Evolutionary conservation across 2,329 filamentous ascomycete species (phyloP), one percentile per base, ranked within the genome.

Genomic region (Plectosphaerella sp.): DNA sequence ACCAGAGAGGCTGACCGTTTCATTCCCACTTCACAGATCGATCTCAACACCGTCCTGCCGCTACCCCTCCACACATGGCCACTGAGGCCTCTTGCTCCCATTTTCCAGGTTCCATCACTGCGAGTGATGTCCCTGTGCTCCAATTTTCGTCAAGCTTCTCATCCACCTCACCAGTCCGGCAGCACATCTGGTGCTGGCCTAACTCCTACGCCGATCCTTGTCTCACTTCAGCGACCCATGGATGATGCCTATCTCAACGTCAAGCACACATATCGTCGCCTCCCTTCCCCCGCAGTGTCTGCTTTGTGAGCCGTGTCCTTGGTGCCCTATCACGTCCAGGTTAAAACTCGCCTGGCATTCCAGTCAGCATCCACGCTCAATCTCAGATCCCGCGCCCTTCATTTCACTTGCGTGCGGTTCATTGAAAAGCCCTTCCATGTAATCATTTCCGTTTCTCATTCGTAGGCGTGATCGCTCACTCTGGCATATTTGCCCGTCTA

Each of bases 221-320:
- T 42, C 14, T 24, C 24, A 37, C 48, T 18, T 36, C 18, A 36
- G 48, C 37, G 39, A 33, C 10, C n/a, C 36, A 35, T n/a, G 36
- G 36, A 33, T 14, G 22, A 49, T 42, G 36, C 37, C 43, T 43
- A 43, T 49, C 36, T 39, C 36, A 45, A 49, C 48, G 39, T 45
- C 48, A n/a, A 35, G 5, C 39, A 28, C n/a, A 16, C n/a, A 9
- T 12, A 33, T 33, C 28, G 28, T 15, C 20, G 36, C 41, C n/a
- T 33, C 12, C 14, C 14, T 14, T 12, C 37, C 28, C 15, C n/a
- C 12, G 15, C 35, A 10, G 25, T 35, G 25, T 16, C 5, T n/a
- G 9, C 45, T 28, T 47, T n/a, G n/a, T 11, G n/a, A 20, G 5
- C 28, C 25, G 25, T 16, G 11, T 4, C 24, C n/a, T 35, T 15